These are phyloP conservation scores for Elaeagnus macrophylla DNA, from an alignment of 306 rosid species.

Conservation along the genomic window DNA sequence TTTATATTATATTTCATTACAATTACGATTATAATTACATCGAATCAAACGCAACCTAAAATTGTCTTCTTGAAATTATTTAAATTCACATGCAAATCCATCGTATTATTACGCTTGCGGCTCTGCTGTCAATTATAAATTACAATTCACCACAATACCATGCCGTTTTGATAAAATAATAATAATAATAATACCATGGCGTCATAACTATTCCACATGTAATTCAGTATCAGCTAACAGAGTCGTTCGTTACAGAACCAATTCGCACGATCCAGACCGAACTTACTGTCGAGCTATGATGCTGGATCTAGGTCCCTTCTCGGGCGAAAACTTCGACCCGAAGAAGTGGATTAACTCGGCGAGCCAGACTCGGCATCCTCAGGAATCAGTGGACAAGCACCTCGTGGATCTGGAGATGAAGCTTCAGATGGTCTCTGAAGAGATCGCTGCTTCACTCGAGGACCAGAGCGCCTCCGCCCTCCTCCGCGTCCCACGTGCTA, in stretches of 20 bases:
- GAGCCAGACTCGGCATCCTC: constrained; percentile 75
- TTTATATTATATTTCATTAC: no score
- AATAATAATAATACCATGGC: no score
- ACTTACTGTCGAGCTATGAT: constrained; percentile 30
- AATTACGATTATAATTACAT: no score
- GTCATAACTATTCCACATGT: no score
- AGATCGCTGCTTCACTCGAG: constrained; percentile 86
- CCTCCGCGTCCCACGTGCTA: constrained; percentile 91
- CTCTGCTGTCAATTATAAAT: no score
- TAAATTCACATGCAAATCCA: no score
- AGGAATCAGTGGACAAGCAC: constrained; percentile 76
- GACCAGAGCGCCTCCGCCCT: constrained; percentile 85
- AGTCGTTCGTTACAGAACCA: constrained; percentile 6
- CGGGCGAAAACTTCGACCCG: constrained; percentile 68
- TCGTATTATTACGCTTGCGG: no score
- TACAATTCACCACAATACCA: no score
- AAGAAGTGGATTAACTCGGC: constrained; percentile 96
- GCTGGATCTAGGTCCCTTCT: constrained; percentile 90
- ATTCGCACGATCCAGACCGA: not conserved
- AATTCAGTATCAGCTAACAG: no score
- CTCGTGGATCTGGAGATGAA: constrained; percentile 84
- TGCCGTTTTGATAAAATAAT: no score
- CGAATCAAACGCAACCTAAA: no score
- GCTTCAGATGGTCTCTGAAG: constrained; percentile 91
- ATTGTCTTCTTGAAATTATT: no score